Evolutionary conservation across 495 filamentous ascomycete species (phyloP), one percentile per base, ranked within the genome.

Genomic region (Talaromyces trachyspermus): DNA sequence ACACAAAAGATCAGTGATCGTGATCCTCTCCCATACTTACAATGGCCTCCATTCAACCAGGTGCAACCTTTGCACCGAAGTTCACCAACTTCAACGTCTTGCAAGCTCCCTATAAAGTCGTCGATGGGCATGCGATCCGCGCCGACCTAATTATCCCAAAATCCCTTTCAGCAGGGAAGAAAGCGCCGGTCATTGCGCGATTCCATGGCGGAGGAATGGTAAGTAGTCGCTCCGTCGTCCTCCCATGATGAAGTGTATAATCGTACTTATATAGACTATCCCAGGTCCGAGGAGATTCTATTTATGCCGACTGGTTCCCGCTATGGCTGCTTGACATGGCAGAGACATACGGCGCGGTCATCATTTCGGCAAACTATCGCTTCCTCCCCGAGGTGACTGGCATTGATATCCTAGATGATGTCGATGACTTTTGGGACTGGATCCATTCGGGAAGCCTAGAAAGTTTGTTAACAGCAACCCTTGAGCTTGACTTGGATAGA

Each of bases 371-470:
- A 8, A 69, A 78, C 58, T 76, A 80, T 63, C 74, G 74, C 9
- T 65, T 80, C 17, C 27, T 75, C 7, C 75, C 76, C 23, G 72
- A 78, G 45, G 54, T 66, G 22, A 73, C 52, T 14, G 70, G 71
- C 26, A 27, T 57, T 14, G 66, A 76, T n/a, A 64, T 75, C 49
- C 59, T 74, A 42, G 54, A 64, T 14, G 77, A 80, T 50, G 33
- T 78, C 3, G 53, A 60, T 18, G 66, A 72, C 48, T 75, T 77
- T 56, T 77, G 72, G 73, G 48, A 54, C 4, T 78, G 76, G 75
- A 35, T 75, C 11, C 61, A 56, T 27, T 62, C 61, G 0, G 17
- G 54, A 0, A 39, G 47, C 0, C 47, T 63, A 0, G 19, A 23
- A 1, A 44, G 46, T 0, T 15, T 66, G 8, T 52, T 66, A 1